Base-by-base conservation (phyloP, 108 stramenopile species). In the Skeletonema grethae region DNA sequence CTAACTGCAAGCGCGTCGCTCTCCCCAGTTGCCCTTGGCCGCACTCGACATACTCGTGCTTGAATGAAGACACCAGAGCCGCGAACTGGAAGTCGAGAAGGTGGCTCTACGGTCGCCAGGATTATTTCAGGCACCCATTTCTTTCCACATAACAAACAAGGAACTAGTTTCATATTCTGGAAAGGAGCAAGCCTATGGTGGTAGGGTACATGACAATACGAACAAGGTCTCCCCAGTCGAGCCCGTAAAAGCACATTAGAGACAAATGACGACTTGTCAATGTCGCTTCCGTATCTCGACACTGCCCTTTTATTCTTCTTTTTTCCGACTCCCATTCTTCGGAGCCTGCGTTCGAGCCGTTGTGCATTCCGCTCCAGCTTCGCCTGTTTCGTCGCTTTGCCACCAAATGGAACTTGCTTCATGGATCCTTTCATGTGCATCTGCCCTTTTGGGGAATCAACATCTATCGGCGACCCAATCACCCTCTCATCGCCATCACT, bases 121-220 rank as follows among this genome's bases (percentile, higher is more conserved):
- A 95, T 84, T 12, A 86, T 85, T 73, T 97, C 95, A 15, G 94
- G 92, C 16, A 99, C 98, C 98, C 97, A 99, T 66, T 97, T 97
- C 65, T 96, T 91, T 0, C 96, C 90, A 67, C 99, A 99, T 32
- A 90, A 57, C 12, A 91, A 61, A 66, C 97, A 98, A 12, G 97
- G 98, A 16, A 96, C 94, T 11, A 99, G 75, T 36, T 98, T 94
- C 96, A 99, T 97, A 76, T 97, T 95, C 24, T 85, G 80, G 69
- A 99, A 99, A 5, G 97, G 97, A 24, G 97, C 98, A 41, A 84
- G 69, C 15, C 91, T 72, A 72, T 96, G 97, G 36, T 97, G 96
- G 78, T 98, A 99, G 0, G 99, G 97, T 12, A 98, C 97, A 83
- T 99, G 99, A 69, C 94, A 92, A 67, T 87, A 95, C 34, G 90